These are phyloP conservation scores for Nakaseomyces uthaithaninus DNA, from an alignment of 1,139 yeast species.

Conservation along the genomic window DNA sequence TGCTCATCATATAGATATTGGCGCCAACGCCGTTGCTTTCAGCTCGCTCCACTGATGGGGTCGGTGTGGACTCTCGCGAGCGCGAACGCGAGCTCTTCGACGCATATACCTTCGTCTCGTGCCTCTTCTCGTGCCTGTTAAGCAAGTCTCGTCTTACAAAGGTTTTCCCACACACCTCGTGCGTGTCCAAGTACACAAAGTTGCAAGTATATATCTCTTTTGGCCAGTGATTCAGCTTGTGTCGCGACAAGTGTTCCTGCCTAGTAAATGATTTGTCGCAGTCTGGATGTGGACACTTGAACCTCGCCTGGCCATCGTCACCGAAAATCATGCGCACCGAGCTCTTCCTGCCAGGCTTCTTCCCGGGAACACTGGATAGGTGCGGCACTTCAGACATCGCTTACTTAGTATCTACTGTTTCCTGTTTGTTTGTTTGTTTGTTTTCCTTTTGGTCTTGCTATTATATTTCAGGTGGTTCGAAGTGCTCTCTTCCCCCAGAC, in stretches of 20 bases:
- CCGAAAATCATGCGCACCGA: constrained; percentile 3
- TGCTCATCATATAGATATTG: constrained; percentile 1
- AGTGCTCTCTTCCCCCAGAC: too few species aligned
- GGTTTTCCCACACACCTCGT: constrained; percentile 43
- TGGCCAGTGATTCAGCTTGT: constrained; percentile 37
- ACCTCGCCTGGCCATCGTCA: constrained; percentile 14
- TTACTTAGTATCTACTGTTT: too few species aligned
- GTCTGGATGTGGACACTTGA: constrained; percentile 35
- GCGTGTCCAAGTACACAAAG: constrained; percentile 30
- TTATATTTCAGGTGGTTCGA: too few species aligned
- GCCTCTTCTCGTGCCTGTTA: constrained; percentile 47
- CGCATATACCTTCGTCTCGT: constrained; percentile 24
- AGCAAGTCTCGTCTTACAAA: constrained; percentile 53
- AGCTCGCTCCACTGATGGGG: not conserved
- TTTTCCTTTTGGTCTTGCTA: too few species aligned
- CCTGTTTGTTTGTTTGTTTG: too few species aligned
- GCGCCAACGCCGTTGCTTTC: not conserved
- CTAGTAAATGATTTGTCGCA: constrained; percentile 37
- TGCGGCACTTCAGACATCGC: not conserved
- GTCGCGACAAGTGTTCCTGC: constrained; percentile 35
- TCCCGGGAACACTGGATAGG: not conserved
- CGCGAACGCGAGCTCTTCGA: not conserved
- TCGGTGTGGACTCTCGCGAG: not conserved
- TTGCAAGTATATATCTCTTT: constrained; percentile 42
- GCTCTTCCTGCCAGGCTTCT: constrained; percentile 1